These are phyloP conservation scores for Chalciporus pseudorubinellus DNA, from an alignment of 768 basidiomycete genomes.

Conservation along the genomic window DNA sequence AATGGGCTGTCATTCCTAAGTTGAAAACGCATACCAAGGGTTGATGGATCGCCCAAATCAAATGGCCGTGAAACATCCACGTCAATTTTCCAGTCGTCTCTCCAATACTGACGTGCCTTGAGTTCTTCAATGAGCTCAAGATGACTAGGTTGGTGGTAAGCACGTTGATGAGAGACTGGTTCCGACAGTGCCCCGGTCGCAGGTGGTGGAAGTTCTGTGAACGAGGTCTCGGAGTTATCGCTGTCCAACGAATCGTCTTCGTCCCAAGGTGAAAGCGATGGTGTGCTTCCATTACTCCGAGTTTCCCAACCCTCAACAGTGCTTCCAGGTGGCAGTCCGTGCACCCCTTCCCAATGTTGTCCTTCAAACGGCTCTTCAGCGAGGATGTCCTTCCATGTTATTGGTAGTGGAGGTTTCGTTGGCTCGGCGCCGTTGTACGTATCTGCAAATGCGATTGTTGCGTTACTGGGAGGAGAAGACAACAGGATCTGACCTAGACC, in stretches of 20 bases:
- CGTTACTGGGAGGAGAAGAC: constrained; percentile 48
- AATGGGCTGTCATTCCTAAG: neutral
- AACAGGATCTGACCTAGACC: constrained; percentile 47
- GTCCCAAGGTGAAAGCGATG: constrained; percentile 66
- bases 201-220: constrained; percentile 15
- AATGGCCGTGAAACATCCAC: constrained; percentile 45
- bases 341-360: constrained; percentile 81
- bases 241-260: constrained; percentile 41
- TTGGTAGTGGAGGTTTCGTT: constrained; percentile 27
- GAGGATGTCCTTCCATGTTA: constrained; percentile 80
- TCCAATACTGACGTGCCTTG: constrained; percentile 71
- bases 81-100: constrained; percentile 57
- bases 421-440: constrained; percentile 43
- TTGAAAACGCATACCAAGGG: constrained; percentile 49
- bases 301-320: constrained; percentile 43
- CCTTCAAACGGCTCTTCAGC: constrained; percentile 83
- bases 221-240: constrained; percentile 11
- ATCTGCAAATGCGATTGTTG: constrained; percentile 54
- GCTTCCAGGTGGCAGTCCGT: constrained; percentile 50
- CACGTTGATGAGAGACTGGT: neutral
- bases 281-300: constrained; percentile 56
- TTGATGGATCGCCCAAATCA: constrained; percentile 68
- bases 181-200: neutral
- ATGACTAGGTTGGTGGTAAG: constrained; percentile 24
- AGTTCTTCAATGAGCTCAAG: constrained; percentile 62